Evolutionary conservation across 78 protist species (phyloP).

Genomic region (Protostelium mycophagum): DNA sequence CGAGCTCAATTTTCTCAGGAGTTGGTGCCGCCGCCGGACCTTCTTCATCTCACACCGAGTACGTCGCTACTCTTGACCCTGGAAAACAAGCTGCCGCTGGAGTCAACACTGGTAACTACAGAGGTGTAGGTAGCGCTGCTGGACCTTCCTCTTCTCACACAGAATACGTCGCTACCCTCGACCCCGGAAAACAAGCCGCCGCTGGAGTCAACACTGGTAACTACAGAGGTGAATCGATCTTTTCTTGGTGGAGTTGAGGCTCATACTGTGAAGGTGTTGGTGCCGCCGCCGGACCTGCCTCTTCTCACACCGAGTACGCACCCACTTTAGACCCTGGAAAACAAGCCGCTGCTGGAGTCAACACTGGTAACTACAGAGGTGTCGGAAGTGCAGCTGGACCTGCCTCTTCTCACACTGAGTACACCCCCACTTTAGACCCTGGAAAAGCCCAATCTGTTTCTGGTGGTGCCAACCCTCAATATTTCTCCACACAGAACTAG

Average conservation of each 20-base stretch:
- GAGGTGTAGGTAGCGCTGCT: conserved; percentile 40
- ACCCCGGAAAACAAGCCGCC: conserved; percentile 62
- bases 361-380: conserved; percentile 4
- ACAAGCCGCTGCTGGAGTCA: conserved; percentile 45
- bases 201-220: conserved; percentile 27
- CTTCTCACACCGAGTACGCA: conserved; percentile 27
- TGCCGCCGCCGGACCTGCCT: conserved; percentile 60
- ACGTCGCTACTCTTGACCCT: conserved; percentile 43
- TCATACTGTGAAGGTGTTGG: background rate
- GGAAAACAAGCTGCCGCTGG: conserved; percentile 61
- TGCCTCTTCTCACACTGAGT: conserved; percentile 9
- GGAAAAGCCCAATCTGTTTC: conserved; percentile 31
- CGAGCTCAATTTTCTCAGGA: background rate
- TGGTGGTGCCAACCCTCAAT: no score
- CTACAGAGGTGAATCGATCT: conserved; percentile 12
- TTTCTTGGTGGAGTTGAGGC: background rate
- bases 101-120: conserved; percentile 12
- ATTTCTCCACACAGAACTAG: no score
- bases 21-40: conserved; percentile 52
- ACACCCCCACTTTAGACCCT: conserved; percentile 7
- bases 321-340: conserved; percentile 53
- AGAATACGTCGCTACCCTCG: conserved; percentile 35
- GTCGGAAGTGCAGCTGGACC: conserved; percentile 4
- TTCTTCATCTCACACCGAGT: conserved; percentile 28
- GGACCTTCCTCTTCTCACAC: conserved; percentile 57